Evolutionary conservation across 306 rosid species (phyloP), one percentile per base, ranked within the genome.

Genomic region (Vicia villosa): DNA sequence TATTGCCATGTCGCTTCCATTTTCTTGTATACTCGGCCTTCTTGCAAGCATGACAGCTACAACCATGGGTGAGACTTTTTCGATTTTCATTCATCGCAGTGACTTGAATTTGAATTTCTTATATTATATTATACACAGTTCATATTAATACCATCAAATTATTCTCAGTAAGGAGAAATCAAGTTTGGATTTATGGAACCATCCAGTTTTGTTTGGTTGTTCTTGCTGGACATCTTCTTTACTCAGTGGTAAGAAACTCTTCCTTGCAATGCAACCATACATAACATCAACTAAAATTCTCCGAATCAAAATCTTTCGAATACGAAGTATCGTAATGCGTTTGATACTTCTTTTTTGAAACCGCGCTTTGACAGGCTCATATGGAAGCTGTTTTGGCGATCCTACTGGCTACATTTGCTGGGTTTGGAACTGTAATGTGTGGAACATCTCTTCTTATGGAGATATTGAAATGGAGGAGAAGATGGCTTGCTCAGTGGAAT

Each of bases 1-100:
- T 15, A 68, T 89, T 68, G 91, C 96, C 15, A 73, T 89, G 51
- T 85, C 96, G 34, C 93, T 91, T 55, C 96, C 94, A 13, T 91
- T 85, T 81, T 87, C 97, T 58, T 88, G 93, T 79, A 76, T 91
- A 59, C 69, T 89, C 74, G 94, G 97, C 46, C 96, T 85, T 77
- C 81, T 89, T 76, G 89, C 94, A 75, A 87, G 94, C 75, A 82
- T 91, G 87, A 75, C 97, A 26, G 73, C 97, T 49, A 79, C 86
- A 41, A 85, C 96, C 66, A 91, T 89, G 91, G 96, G 97, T 89
- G 73, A 17, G 79, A 20, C 41, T 75, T 58, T 37, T 63, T 72
- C 36, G 43, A 73, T 37, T 58, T 28, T 52, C 36, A 1, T 50
- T 60, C 58, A 64, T 52, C 43, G 8, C 19, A 67, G 10, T 38